Base-by-base conservation (phyloP, 2,329 filamentous ascomycete genomes). In the Fusarium sp. region DNA sequence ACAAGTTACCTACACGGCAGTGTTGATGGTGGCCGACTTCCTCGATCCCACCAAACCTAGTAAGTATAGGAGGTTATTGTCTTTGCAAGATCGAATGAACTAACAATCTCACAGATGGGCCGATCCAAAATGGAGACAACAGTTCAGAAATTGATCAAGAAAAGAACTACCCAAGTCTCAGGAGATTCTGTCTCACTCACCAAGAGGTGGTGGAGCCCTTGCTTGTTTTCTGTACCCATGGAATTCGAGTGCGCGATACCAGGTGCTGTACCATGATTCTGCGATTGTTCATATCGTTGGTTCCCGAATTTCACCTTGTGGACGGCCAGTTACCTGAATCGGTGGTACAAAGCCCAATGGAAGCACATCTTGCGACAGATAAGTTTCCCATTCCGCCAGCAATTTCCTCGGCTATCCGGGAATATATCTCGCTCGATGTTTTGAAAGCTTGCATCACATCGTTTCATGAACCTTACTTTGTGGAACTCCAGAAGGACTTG, bases 401-500 rank as follows among this genome's bases (percentile, higher is more conserved):
- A 32, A 89, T 90, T 17, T 86, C 90, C 2, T 83, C 86, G 11
- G 92, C 87, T 11, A 93, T 98, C 69, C 91, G 95, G 56, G 94
- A 97, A 77, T 99, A 95, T 80, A 95, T 98, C 77, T 94, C 91
- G 56, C 90, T 90, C 8, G 93, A 97, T 73, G 93, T 98, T 5
- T 88, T 99, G 53, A 93, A 95, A 83, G 94, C 94, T 0, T 95
- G 93, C 76, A 93, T 98, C 78, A 93, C 91, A 3, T 97, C 93
- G 4, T 89, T 99, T 54, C 93, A 98, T 81, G 96, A 99, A 73
- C 91, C 94, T 0, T 98, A 98, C 81, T 99, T 98, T 81, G 95
- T 98, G 37, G 96, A 99, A 74, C 89, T 97, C 69, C 96, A 99
- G 77, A 95, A 95, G 78, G 95, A 99, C 55, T 87, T 99, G 26